Percentiles rank a stretch among this genome's conserved stretches.
phyloP scores from a whole-genome alignment of 2,329 filamentous ascomycete genomes.

The Botrytis paeoniae region DNA sequence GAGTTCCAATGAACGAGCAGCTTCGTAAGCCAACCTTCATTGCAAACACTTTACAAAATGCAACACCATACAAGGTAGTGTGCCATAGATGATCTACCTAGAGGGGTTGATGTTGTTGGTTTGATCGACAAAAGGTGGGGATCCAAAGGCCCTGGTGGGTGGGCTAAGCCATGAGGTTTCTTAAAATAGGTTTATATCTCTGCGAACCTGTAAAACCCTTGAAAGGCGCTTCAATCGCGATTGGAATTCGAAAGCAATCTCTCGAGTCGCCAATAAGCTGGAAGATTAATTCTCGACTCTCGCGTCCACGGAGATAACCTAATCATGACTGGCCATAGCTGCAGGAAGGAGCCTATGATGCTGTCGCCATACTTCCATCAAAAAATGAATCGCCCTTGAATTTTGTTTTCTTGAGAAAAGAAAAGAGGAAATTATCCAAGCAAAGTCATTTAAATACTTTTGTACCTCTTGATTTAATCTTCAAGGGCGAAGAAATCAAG shows the following conservation, averaged over 20 bases:
- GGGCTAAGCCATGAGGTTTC: not conserved
- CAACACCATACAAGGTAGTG: conserved; percentile 7
- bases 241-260: not conserved
- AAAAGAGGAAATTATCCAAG: not conserved
- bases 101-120: not conserved
- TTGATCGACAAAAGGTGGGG: conserved; percentile 13
- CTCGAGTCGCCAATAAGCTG: not conserved
- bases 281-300: not conserved
- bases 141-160: not conserved
- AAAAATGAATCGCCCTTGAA: not conserved
- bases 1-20: not conserved
- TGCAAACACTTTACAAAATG: not conserved
- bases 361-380: not conserved
- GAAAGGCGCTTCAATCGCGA: not conserved
- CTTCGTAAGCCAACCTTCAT: not conserved
- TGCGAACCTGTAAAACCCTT: not conserved
- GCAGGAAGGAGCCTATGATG: not conserved
- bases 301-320: not conserved
- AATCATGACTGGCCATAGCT: not conserved
- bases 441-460: not conserved
- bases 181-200: conserved; percentile 11
- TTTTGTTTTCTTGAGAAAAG: not conserved
- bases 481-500: not conserved
- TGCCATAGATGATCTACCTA: not conserved
- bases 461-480: not conserved